Evolutionary conservation across 2,329 filamentous ascomycete genomes (phyloP).

Genomic region (Rhynchosporium agropyri): DNA sequence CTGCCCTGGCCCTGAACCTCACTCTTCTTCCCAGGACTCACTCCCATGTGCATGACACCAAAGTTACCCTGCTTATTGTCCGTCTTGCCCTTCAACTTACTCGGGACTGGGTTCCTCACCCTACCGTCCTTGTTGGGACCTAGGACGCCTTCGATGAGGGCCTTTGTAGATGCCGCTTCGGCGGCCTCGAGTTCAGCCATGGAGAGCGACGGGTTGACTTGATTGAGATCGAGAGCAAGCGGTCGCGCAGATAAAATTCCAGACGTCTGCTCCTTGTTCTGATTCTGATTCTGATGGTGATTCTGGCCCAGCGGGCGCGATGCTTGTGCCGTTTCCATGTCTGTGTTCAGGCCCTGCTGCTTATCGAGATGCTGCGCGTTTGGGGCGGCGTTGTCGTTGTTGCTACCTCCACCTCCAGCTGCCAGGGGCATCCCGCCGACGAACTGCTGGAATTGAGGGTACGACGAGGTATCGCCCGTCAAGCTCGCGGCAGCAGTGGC

Average conservation of each 20-base stretch:
- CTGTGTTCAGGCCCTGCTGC: slow-evolving; percentile 12
- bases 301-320: slow-evolving; percentile 31
- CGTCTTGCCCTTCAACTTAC: slow-evolving; percentile 62
- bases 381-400: slow-evolving; percentile 9
- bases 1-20: slow-evolving; percentile 33
- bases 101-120: slow-evolving; percentile 61
- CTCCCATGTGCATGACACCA: slow-evolving; percentile 62
- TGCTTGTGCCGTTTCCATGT: slow-evolving; percentile 33
- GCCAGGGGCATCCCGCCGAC: slow-evolving; percentile 24
- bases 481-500: slow-evolving; percentile 36
- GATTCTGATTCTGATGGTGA: slow-evolving; percentile 1
- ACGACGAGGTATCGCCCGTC: slow-evolving; percentile 30
- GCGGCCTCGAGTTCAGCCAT: slow-evolving; percentile 59
- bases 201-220: slow-evolving; percentile 36
- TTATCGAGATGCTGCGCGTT: slow-evolving; percentile 9
- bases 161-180: slow-evolving; percentile 46
- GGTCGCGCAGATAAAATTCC: slow-evolving; percentile 30
- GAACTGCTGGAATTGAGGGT: slow-evolving; percentile 36
- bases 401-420: slow-evolving; percentile 16
- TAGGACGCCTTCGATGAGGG: slow-evolving; percentile 38
- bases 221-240: slow-evolving; percentile 29
- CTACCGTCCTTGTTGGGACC: slow-evolving; percentile 51
- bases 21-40: slow-evolving; percentile 47
- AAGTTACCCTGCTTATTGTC: slow-evolving; percentile 62
- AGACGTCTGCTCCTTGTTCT: slow-evolving; percentile 22